These are phyloP conservation scores for Thermochaetoides dissita DNA, from an alignment of 2,329 filamentous ascomycete species.

Conservation along the genomic window DNA sequence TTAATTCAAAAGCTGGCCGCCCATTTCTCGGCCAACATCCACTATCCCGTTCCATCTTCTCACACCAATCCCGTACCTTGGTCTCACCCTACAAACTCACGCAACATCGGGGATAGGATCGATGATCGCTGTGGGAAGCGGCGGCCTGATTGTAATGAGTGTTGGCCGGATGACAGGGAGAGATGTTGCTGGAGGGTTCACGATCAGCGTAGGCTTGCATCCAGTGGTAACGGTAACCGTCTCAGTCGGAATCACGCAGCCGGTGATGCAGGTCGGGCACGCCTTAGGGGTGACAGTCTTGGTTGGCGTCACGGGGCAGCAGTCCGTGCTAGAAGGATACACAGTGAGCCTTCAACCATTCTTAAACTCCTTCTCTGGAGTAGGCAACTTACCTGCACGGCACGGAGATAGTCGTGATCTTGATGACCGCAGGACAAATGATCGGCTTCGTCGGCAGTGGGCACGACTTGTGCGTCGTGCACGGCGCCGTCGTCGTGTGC, in stretches of 20 bases:
- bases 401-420: slow-evolving; percentile 20
- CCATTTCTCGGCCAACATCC: too few relatives aligned
- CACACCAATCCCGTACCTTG: too few relatives aligned
- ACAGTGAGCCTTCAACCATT: too few relatives aligned
- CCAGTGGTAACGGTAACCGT: slow-evolving; percentile 14
- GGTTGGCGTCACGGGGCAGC: slow-evolving; percentile 25
- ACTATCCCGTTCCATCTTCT: too few relatives aligned
- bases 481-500: slow-evolving; percentile 10
- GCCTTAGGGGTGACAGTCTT: slow-evolving; percentile 8
- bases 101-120: too few relatives aligned
- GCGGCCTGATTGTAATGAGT: too few relatives aligned
- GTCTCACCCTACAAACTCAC: too few relatives aligned
- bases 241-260: slow-evolving; percentile 15
- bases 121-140: too few relatives aligned
- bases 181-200: slow-evolving; percentile 1
- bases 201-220: slow-evolving; percentile 7
- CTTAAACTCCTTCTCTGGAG: not conserved
- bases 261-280: slow-evolving; percentile 17
- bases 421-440: slow-evolving; percentile 20
- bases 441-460: slow-evolving; percentile 9
- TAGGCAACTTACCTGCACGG: slow-evolving; percentile 18
- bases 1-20: too few relatives aligned
- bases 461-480: slow-evolving; percentile 2
- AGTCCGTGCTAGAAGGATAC: slow-evolving; percentile 10
- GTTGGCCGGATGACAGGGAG: too few relatives aligned